phyloP scores from a whole-genome alignment of 164 flowering plant species.

The Stephania cephalantha region DNA sequence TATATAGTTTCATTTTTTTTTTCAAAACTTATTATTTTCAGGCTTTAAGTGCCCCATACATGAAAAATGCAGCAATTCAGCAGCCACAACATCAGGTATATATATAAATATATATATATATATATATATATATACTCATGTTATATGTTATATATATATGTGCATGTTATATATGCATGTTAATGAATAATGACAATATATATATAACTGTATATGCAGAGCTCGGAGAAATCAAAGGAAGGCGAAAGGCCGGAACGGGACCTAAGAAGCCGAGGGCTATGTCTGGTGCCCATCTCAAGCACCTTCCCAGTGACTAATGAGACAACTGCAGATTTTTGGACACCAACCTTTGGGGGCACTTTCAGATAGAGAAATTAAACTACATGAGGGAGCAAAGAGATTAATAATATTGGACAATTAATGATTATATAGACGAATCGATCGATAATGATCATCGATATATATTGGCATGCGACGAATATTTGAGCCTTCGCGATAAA shows the following conservation, averaged over 20 bases:
- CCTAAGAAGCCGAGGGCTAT: constrained; percentile 64
- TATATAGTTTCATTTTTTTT: neutral
- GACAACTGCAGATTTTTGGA: constrained; percentile 60
- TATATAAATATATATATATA: constrained; percentile 7
- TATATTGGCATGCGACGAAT: too few relatives aligned
- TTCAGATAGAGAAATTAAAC: constrained; percentile 34
- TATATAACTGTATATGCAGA: constrained; percentile 21
- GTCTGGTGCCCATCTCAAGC: constrained; percentile 67
- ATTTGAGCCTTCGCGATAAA: neutral
- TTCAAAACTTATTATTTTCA: constrained; percentile 18
- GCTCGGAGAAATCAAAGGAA: constrained; percentile 38
- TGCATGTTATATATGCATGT: neutral
- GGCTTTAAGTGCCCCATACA: constrained; percentile 61
- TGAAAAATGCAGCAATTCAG: constrained; percentile 58
- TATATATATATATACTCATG: neutral
- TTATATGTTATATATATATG: neutral
- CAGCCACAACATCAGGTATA: constrained; percentile 53
- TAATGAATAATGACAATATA: neutral
- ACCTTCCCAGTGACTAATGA: constrained; percentile 60
- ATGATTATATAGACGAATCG: neutral
- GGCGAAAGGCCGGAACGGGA: constrained; percentile 45
- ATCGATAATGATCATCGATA: neutral
- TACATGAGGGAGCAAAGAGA: neutral
- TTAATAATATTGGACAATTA: neutral
- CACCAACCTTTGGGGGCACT: constrained; percentile 67